Evolutionary conservation across 306 rosid species (phyloP).

Genomic region (Rosa multiflora): DNA sequence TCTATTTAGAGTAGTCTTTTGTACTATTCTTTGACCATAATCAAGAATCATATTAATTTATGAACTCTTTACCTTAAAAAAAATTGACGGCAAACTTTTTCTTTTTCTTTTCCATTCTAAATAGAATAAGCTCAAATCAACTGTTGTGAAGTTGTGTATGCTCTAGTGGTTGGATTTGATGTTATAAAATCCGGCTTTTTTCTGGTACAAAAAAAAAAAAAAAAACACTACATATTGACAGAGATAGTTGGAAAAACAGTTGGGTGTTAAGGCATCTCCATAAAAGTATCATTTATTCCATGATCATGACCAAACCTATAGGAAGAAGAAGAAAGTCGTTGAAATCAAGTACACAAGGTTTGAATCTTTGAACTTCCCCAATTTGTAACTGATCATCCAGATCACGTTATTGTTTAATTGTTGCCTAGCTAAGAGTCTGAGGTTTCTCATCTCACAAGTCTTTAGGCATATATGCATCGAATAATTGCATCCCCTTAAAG

Average conservation of each 20-base stretch:
- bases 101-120: neutral
- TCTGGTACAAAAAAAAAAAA: no score
- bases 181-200: slow-evolving; percentile 6
- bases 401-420: neutral
- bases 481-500: neutral
- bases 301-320: neutral
- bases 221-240: neutral
- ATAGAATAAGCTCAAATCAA: neutral
- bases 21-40: no score
- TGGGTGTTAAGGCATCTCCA: neutral
- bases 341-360: neutral
- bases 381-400: neutral
- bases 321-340: neutral
- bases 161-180: slow-evolving; percentile 2
- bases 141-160: neutral
- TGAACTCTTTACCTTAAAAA: no score
- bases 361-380: slow-evolving; percentile 1
- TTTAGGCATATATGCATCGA: neutral
- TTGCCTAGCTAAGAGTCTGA: neutral
- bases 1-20: no score
- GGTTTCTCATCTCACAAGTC: slow-evolving; percentile 5
- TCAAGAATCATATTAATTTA: no score
- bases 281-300: neutral
- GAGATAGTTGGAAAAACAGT: slow-evolving; percentile 1
- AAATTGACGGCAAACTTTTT: neutral